Conservation (phyloP, 1,284 basidiomycete genomes). For the Tilletia indica region DNA sequence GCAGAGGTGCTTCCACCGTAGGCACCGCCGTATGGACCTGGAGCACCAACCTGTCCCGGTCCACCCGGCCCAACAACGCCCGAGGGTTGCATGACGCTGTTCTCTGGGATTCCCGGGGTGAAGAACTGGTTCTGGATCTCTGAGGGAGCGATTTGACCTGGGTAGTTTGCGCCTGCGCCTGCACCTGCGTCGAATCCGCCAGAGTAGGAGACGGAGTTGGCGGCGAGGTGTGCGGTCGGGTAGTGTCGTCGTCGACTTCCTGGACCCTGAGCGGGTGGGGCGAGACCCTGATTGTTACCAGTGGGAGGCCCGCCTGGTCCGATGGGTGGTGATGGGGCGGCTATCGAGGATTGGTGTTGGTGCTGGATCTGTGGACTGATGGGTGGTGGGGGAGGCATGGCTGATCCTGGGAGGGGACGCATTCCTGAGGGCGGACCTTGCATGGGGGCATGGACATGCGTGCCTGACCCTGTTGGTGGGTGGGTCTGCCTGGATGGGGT, state of each 20-base stretch:
- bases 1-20: not conserved
- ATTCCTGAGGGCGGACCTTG: conserved; percentile 32
- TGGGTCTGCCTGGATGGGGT: conserved; percentile 38
- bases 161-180: conserved; percentile 47
- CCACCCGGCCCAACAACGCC: not conserved
- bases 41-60: conserved; percentile 19
- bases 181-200: conserved; percentile 53
- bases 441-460: conserved; percentile 54
- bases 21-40: conserved; percentile 27
- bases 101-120: conserved; percentile 26
- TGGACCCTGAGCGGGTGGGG: conserved; percentile 53
- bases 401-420: not conserved
- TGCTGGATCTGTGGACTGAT: not conserved
- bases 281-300: conserved; percentile 32
- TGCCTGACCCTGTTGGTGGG: conserved; percentile 49
- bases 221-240: conserved; percentile 57
- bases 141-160: conserved; percentile 26
- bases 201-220: conserved; percentile 56
- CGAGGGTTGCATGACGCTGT: not conserved
- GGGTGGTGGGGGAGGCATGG: conserved; percentile 13
- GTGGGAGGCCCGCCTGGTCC: conserved; percentile 21
- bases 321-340: conserved; percentile 20
- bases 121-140: conserved; percentile 25
- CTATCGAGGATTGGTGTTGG: not conserved
- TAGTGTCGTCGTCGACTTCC: conserved; percentile 58